Evolutionary conservation across 169 alveolate genomes (phyloP).

Genomic region (Cryptosporidium canis): DNA sequence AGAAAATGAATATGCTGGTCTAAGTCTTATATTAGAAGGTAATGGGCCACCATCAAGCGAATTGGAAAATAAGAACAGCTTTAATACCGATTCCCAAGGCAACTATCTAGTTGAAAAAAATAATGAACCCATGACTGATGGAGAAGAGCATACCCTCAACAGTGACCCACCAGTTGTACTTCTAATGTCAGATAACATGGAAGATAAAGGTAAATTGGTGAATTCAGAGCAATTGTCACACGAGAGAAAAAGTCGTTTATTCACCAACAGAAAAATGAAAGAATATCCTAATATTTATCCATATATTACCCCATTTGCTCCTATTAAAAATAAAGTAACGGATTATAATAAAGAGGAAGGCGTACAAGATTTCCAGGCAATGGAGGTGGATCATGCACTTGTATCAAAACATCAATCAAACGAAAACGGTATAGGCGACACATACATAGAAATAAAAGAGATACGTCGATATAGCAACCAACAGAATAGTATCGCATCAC

Average conservation of each 20-base stretch:
- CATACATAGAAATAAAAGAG: neutral
- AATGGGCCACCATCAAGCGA: neutral
- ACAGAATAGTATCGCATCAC: neutral
- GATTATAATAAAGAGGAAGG: neutral
- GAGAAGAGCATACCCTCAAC: neutral
- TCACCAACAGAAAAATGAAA: neutral
- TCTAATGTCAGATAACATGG: neutral
- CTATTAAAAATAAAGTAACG: neutral
- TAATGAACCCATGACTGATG: neutral
- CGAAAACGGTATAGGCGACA: neutral
- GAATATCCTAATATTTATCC: neutral
- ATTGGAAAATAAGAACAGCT: neutral
- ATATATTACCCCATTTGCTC: neutral
- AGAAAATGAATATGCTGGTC: neutral
- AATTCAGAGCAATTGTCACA: neutral
- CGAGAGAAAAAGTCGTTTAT: neutral
- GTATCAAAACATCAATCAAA: neutral
- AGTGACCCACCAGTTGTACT: neutral
- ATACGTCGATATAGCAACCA: neutral
- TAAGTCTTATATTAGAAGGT: neutral
- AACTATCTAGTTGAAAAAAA: neutral
- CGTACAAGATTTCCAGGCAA: neutral
- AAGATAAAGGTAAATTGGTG: no score
- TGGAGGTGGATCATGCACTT: neutral
- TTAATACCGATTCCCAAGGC: neutral